Evolutionary conservation across 257 asterid genomes (phyloP).

Genomic region (Verbascum thapsus): DNA sequence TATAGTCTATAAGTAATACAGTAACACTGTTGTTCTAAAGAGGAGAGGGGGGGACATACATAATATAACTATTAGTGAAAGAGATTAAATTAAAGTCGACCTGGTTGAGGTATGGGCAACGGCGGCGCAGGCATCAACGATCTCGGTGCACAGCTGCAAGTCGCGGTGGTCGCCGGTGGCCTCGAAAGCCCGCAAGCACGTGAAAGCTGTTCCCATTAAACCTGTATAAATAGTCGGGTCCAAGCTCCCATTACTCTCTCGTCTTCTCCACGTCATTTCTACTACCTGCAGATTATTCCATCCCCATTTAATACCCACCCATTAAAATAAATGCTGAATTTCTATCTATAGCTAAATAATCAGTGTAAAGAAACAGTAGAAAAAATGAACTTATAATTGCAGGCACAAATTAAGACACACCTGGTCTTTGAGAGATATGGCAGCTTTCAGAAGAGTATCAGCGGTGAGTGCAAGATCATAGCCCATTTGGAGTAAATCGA

Average conservation of each 20-base stretch:
- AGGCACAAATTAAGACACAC: constrained; percentile 32
- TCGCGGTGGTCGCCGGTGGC: constrained; percentile 62
- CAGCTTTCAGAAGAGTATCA: constrained; percentile 59
- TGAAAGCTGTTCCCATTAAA: constrained; percentile 72
- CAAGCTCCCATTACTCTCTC: constrained; percentile 29
- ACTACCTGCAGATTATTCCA: constrained; percentile 42
- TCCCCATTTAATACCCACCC: too few species aligned
- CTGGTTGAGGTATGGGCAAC: constrained; percentile 44
- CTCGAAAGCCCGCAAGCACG: constrained; percentile 66
- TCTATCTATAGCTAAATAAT: too few species aligned
- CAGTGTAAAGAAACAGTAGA: too few species aligned
- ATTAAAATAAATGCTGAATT: too few species aligned
- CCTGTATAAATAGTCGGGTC: constrained; percentile 72
- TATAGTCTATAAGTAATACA: too few species aligned
- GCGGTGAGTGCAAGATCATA: constrained; percentile 44
- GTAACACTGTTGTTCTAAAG: too few species aligned
- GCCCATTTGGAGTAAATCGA: constrained; percentile 38
- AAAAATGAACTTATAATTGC: too few species aligned
- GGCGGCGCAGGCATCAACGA: constrained; percentile 59
- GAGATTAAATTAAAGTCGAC: too few species aligned
- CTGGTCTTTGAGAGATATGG: constrained; percentile 65
- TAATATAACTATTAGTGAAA: too few species aligned
- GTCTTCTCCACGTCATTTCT: constrained; percentile 57
- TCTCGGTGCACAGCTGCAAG: constrained; percentile 57
- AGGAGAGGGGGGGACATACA: too few species aligned